phyloP scores from a whole-genome alignment of 495 filamentous ascomycete species.

The Echria macrotheca region DNA sequence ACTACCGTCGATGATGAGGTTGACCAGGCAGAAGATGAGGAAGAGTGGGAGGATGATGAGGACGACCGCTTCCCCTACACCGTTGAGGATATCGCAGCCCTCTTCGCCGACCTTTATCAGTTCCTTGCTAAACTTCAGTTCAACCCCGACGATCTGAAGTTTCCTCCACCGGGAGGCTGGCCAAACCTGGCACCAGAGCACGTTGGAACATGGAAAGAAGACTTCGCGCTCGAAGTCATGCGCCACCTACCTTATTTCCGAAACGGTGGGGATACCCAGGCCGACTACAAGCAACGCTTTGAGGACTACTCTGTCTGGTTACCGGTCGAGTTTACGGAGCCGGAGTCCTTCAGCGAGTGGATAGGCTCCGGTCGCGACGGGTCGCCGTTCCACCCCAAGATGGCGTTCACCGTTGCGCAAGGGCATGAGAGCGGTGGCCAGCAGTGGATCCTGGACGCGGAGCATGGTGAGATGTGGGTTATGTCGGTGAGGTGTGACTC shows the following conservation, averaged over 20 bases:
- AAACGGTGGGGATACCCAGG: background rate
- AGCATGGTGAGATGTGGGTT: too few species aligned
- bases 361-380: too few species aligned
- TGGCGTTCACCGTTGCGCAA: too few species aligned
- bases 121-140: background rate
- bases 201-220: background rate
- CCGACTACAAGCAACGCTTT: background rate
- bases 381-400: too few species aligned
- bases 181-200: background rate
- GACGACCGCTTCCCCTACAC: background rate
- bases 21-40: too few species aligned
- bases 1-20: too few species aligned
- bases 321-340: background rate
- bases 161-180: background rate
- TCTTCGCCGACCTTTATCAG: background rate
- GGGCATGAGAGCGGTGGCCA: too few species aligned
- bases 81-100: background rate
- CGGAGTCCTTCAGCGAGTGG: too few species aligned
- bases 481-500: too few species aligned
- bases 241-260: background rate
- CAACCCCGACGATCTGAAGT: background rate
- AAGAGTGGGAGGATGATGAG: background rate
- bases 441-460: too few species aligned
- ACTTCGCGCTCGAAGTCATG: background rate
- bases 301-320: too few species aligned